Evolutionary conservation across 768 basidiomycete species (phyloP).

Genomic region (Lactifluus volemus): DNA sequence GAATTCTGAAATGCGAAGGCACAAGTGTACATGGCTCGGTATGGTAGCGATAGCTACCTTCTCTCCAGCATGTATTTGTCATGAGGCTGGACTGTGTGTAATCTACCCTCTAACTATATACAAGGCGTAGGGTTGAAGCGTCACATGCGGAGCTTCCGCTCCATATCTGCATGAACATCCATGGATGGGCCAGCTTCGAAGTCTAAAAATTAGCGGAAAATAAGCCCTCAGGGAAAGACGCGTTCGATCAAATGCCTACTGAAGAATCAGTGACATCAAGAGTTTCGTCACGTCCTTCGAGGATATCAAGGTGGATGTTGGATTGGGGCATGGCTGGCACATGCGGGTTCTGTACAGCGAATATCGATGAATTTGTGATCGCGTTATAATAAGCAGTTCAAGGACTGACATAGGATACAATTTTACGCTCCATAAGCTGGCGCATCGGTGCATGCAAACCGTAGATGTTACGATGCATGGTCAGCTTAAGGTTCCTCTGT

Average conservation of each 20-base stretch:
- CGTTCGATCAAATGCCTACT: constrained; percentile 36
- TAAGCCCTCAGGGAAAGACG: background rate
- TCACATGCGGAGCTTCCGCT: constrained; percentile 36
- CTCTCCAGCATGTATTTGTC: background rate
- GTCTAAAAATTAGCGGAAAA: constrained; percentile 21
- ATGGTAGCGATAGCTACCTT: constrained; percentile 7
- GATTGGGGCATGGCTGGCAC: constrained; percentile 56
- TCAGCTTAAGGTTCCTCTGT: constrained; percentile 80
- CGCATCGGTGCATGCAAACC: constrained; percentile 88
- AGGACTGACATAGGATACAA: constrained; percentile 60
- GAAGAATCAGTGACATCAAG: constrained; percentile 77
- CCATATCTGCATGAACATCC: constrained; percentile 43
- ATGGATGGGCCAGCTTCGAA: constrained; percentile 26
- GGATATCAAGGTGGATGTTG: constrained; percentile 85
- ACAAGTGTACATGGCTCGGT: constrained; percentile 7
- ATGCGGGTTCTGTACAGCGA: constrained; percentile 44
- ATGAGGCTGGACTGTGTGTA: background rate
- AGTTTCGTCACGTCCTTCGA: constrained; percentile 86
- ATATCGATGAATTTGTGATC: background rate
- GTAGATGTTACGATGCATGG: constrained; percentile 71
- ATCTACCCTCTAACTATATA: background rate
- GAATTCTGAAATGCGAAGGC: constrained; percentile 22
- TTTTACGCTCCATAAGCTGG: constrained; percentile 87
- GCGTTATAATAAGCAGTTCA: background rate
- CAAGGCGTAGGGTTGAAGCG: background rate